A percentile compares a stretch with the other conserved stretches of the same genome.
Evolutionary conservation across 768 basidiomycete species (phyloP).

Genomic region (Neoboletus subvelutipes): DNA sequence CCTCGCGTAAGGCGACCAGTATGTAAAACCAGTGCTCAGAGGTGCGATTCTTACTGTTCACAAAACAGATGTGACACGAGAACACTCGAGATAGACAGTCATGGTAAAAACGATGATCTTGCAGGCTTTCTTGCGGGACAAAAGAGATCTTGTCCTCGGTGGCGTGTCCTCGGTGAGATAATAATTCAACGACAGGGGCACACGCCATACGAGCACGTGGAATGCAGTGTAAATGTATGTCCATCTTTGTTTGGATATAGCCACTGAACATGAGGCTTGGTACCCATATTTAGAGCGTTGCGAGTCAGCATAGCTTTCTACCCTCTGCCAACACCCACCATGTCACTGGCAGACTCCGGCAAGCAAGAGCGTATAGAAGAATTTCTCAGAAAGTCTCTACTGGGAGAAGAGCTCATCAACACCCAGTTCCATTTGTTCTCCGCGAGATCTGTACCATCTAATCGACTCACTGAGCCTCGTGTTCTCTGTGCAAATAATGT

Average conservation of each 20-base stretch:
- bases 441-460: neutral
- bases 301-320: neutral
- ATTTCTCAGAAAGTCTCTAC: slow-evolving; percentile 24
- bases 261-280: neutral
- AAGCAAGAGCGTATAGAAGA: slow-evolving; percentile 18
- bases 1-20: neutral
- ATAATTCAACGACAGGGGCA: neutral
- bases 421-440: slow-evolving; percentile 34
- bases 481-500: slow-evolving; percentile 30
- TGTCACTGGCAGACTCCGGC: slow-evolving; percentile 5
- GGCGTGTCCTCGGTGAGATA: too few relatives aligned
- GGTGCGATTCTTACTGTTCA: neutral
- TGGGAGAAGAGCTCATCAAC: slow-evolving; percentile 30
- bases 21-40: neutral
- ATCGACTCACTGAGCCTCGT: slow-evolving; percentile 18
- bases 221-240: neutral
- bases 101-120: neutral
- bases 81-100: neutral
- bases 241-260: neutral
- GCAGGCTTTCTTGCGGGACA: neutral
- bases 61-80: neutral
- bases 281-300: neutral
- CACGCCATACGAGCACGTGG: neutral
- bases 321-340: neutral
- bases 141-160: neutral